A percentile compares a stretch with the other conserved stretches of the same genome.
phyloP scores from a whole-genome alignment of 2,329 filamentous ascomycete genomes.

The Plenodomus biglobosus region DNA sequence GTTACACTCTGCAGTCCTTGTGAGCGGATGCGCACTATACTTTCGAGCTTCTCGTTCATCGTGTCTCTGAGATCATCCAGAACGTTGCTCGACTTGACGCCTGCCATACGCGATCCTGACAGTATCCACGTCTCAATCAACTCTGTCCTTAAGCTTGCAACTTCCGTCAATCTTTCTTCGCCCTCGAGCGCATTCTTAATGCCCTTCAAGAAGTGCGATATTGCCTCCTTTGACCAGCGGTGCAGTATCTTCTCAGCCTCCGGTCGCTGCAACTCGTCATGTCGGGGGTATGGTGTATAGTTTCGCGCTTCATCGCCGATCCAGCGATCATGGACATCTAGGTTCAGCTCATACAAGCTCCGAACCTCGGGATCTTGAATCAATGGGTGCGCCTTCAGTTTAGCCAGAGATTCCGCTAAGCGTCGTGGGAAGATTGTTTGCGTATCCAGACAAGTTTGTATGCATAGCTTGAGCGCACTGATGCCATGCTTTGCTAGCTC shows the following conservation, averaged over 20 bases:
- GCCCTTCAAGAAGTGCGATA: conserved; percentile 55
- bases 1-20: conserved; percentile 66
- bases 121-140: conserved; percentile 76
- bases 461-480: conserved; percentile 70
- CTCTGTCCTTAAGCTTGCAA: conserved; percentile 69
- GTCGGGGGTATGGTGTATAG: conserved; percentile 84
- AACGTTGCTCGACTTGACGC: conserved; percentile 68
- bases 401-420: conserved; percentile 68
- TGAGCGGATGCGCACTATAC: conserved; percentile 65
- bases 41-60: conserved; percentile 68
- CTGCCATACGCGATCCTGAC: conserved; percentile 63
- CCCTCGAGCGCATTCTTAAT: conserved; percentile 61
- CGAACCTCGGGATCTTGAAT: conserved; percentile 70
- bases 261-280: conserved; percentile 63
- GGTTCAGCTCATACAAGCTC: conserved; percentile 66
- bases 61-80: conserved; percentile 67
- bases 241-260: conserved; percentile 47
- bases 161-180: conserved; percentile 66
- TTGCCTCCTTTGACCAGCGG: conserved; percentile 46
- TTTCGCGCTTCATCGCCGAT: conserved; percentile 79
- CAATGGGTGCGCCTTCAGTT: conserved; percentile 69
- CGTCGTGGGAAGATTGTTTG: conserved; percentile 73
- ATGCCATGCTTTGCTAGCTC: conserved; percentile 59
- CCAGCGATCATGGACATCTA: conserved; percentile 79
- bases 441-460: conserved; percentile 74